These are phyloP conservation scores for Lentinus tigrinus DNA, from an alignment of 768 basidiomycete genomes.

Conservation along the genomic window DNA sequence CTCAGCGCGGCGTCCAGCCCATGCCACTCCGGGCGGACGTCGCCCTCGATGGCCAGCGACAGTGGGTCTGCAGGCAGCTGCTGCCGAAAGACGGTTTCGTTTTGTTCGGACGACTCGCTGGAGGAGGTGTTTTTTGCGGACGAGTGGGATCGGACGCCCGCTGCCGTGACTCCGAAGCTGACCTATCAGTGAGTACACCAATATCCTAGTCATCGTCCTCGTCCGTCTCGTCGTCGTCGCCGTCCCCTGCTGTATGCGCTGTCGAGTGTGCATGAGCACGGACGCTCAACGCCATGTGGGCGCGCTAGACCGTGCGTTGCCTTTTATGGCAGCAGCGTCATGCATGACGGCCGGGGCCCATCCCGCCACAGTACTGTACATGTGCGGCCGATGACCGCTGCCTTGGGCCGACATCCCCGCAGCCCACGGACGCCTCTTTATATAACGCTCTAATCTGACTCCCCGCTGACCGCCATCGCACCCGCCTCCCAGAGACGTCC, in stretches of 20 bases:
- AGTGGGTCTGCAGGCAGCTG: slow-evolving; percentile 7
- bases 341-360: slow-evolving; percentile 6
- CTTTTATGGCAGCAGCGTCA: slow-evolving; percentile 10
- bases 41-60: slow-evolving; percentile 12
- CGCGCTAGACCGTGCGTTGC: neutral
- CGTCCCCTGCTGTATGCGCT: neutral
- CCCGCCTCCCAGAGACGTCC: slow-evolving; percentile 26
- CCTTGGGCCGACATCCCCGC: neutral
- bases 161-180: slow-evolving; percentile 58
- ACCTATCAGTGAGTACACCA: slow-evolving; percentile 62
- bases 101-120: slow-evolving; percentile 48
- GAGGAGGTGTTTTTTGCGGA: slow-evolving; percentile 67
- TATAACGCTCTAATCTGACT: no score
- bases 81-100: slow-evolving; percentile 58
- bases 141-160: slow-evolving; percentile 79
- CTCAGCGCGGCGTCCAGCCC: slow-evolving; percentile 17
- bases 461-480: neutral
- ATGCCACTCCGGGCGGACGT: slow-evolving; percentile 19
- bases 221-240: neutral
- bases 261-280: neutral
- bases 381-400: neutral
- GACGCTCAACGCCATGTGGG: neutral
- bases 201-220: no score
- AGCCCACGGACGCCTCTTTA: neutral
- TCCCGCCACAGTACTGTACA: neutral